phyloP scores from a whole-genome alignment of 208 protist species.

The Trypanosoma conorhini region DNA sequence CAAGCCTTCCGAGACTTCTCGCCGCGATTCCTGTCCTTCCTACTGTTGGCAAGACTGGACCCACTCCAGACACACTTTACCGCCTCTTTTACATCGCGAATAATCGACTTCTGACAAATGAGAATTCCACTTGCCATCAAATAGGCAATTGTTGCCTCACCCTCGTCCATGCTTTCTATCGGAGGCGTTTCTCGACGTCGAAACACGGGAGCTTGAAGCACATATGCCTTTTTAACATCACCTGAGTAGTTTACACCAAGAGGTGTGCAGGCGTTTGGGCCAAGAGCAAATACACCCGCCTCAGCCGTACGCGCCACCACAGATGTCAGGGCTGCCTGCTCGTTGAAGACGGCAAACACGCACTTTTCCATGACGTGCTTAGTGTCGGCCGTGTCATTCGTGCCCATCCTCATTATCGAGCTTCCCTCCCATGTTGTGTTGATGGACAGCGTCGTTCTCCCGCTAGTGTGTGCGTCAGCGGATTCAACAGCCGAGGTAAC shows the following conservation, averaged over 20 bases:
- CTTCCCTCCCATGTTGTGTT: too few species aligned
- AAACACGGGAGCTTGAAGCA: constrained; percentile 21
- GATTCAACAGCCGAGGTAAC: too few species aligned
- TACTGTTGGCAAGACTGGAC: not conserved
- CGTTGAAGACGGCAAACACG: constrained; percentile 30
- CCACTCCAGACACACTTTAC: constrained; percentile 7
- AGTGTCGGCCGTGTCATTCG: too few species aligned
- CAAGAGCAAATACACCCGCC: constrained; percentile 9
- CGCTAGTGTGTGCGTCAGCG: too few species aligned
- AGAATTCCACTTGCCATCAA: constrained; percentile 9
- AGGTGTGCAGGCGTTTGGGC: not conserved
- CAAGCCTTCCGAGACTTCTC: not conserved
- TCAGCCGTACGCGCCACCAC: constrained; percentile 12
- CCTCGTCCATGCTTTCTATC: constrained; percentile 6
- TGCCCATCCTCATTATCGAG: too few species aligned
- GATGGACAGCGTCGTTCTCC: too few species aligned
- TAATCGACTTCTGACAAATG: constrained; percentile 14
- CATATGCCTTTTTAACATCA: not conserved
- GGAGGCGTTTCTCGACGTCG: not conserved
- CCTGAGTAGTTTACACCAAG: constrained; percentile 8
- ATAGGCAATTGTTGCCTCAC: constrained; percentile 17
- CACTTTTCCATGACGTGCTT: not conserved
- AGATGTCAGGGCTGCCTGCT: constrained; percentile 11
- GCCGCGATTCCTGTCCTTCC: too few species aligned
- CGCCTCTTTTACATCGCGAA: constrained; percentile 11